A percentile compares a stretch with the other conserved stretches of the same genome.
Evolutionary conservation across 2,329 filamentous ascomycete genomes (phyloP).

Genomic region (Claviceps purpurea): DNA sequence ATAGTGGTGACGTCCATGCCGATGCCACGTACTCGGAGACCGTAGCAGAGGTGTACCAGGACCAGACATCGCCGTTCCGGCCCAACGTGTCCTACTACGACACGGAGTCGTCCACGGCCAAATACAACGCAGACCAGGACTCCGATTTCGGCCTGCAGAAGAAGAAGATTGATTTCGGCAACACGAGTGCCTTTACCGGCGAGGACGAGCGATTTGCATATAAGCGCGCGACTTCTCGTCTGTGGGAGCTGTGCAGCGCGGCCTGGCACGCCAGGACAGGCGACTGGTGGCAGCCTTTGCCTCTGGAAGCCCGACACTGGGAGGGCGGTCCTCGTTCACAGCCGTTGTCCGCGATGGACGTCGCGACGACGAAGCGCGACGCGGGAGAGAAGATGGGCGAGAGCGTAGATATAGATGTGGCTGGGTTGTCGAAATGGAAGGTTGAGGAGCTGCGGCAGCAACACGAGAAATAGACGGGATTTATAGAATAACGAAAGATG

Average conservation of each 20-base stretch:
- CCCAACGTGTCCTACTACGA: conserved; percentile 62
- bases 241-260: conserved; percentile 70
- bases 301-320: conserved; percentile 52
- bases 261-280: conserved; percentile 55
- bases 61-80: conserved; percentile 61
- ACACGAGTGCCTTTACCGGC: conserved; percentile 56
- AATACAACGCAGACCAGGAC: conserved; percentile 44
- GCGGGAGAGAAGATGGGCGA: conserved; percentile 19
- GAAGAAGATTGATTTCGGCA: conserved; percentile 49
- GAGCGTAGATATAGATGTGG: conserved; percentile 23
- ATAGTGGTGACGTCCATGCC: conserved; percentile 21
- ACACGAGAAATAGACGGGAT: conserved; percentile 4
- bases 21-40: conserved; percentile 32
- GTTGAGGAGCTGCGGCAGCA: conserved; percentile 20
- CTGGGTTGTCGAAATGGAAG: conserved; percentile 25
- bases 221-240: conserved; percentile 59
- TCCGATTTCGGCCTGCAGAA: conserved; percentile 35
- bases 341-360: conserved; percentile 7
- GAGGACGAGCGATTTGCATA: conserved; percentile 76
- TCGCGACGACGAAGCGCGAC: conserved; percentile 1
- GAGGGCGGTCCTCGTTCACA: conserved; percentile 29
- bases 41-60: conserved; percentile 59
- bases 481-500: neutral
- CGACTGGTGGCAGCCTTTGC: conserved; percentile 61
- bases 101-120: conserved; percentile 28